These are phyloP conservation scores for Biscogniauxia mediterranea DNA, from an alignment of 2,329 filamentous ascomycete species.

Conservation along the genomic window DNA sequence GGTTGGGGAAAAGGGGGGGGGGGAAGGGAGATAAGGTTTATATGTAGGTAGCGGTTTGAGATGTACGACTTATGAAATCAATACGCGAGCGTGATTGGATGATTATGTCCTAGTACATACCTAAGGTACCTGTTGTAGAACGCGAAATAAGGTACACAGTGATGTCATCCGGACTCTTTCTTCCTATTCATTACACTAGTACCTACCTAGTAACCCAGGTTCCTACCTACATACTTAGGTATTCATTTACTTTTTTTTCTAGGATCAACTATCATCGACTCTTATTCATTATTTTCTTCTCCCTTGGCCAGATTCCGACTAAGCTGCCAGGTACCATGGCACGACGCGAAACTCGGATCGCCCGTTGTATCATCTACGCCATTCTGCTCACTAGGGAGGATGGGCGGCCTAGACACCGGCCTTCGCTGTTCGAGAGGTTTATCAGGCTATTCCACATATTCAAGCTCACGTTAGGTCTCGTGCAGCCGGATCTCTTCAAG, in stretches of 20 bases:
- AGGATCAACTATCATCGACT: no score
- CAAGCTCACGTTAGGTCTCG: conserved; percentile 30
- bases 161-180: not conserved
- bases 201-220: no score
- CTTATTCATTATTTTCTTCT: no score
- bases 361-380: conserved; percentile 40
- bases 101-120: no score
- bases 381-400: conserved; percentile 32
- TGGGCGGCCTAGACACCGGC: conserved; percentile 26
- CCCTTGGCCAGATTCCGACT: no score
- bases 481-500: conserved; percentile 44
- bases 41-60: no score
- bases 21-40: no score
- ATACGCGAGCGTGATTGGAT: no score
- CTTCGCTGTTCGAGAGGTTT: conserved; percentile 39
- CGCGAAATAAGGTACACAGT: not conserved
- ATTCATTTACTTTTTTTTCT: not conserved
- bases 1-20: no score
- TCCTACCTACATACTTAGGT: not conserved
- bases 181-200: not conserved
- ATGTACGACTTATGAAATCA: no score
- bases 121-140: no score
- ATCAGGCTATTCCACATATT: conserved; percentile 41
- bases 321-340: conserved; percentile 23
- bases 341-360: conserved; percentile 33